These are phyloP conservation scores for Metroxylon sagu DNA, from an alignment of 176 grass and related monocot genomes.

Conservation along the genomic window DNA sequence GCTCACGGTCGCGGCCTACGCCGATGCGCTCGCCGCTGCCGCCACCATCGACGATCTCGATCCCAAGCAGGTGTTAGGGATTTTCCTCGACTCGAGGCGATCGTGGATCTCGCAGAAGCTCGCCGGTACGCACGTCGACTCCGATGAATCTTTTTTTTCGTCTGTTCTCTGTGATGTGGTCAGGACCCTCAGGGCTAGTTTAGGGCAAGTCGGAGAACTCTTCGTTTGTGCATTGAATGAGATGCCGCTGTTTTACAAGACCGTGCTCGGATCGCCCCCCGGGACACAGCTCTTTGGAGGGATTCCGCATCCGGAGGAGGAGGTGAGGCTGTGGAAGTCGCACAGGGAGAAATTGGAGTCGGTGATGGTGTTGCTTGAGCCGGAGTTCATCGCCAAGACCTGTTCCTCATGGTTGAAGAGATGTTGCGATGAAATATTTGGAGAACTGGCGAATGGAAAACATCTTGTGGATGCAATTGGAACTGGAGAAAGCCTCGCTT, in stretches of 20 bases:
- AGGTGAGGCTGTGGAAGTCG: constrained; percentile 64
- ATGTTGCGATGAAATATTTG: constrained; percentile 71
- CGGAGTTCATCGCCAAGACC: constrained; percentile 42
- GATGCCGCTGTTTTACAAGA: constrained; percentile 85
- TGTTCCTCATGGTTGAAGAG: constrained; percentile 69
- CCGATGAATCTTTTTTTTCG: constrained; percentile 35
- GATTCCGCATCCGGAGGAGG: constrained; percentile 82
- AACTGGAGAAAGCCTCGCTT: constrained; percentile 58
- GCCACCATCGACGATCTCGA: constrained; percentile 62
- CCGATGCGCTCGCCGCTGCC: constrained; percentile 64
- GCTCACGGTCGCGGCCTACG: constrained; percentile 51
- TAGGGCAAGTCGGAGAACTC: constrained; percentile 76
- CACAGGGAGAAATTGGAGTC: constrained; percentile 86
- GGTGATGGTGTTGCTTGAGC: constrained; percentile 62
- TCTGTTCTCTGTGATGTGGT: constrained; percentile 66
- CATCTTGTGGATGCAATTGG: constrained; percentile 58
- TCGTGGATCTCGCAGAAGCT: constrained; percentile 81
- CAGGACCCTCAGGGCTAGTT: constrained; percentile 49
- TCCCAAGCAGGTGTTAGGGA: constrained; percentile 46
- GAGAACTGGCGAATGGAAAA: constrained; percentile 34
- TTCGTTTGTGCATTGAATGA: constrained; percentile 69
- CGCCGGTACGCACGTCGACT: constrained; percentile 30
- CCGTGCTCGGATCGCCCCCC: constrained; percentile 66
- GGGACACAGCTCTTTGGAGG: constrained; percentile 81
- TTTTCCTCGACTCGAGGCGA: constrained; percentile 71